Percentiles rank a stretch among this genome's conserved stretches.
Conservation (phyloP, 2,329 filamentous ascomycete species). For the Colletotrichum sp. region DNA sequence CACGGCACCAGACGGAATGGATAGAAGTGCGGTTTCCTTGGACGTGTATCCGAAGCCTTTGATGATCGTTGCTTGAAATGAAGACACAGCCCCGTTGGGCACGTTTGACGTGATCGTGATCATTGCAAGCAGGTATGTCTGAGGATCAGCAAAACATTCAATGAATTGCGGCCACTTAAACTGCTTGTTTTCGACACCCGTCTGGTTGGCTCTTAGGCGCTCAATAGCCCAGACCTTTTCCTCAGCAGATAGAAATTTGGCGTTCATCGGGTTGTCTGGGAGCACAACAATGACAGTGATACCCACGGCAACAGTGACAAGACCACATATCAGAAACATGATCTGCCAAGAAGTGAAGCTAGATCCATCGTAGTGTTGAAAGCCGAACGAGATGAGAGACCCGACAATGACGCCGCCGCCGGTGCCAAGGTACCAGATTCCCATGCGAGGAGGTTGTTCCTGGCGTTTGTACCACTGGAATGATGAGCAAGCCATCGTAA, state of each 20-base stretch:
- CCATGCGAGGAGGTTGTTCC: constrained; percentile 68
- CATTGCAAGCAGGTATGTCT: constrained; percentile 63
- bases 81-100: constrained; percentile 67
- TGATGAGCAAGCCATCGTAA: neutral
- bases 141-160: constrained; percentile 52
- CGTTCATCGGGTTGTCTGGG: constrained; percentile 59
- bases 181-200: constrained; percentile 75
- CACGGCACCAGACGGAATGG: constrained; percentile 70
- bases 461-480: constrained; percentile 46
- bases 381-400: constrained; percentile 58
- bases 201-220: constrained; percentile 75
- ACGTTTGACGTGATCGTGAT: constrained; percentile 68
- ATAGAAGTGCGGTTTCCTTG: constrained; percentile 63
- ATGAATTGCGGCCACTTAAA: constrained; percentile 72
- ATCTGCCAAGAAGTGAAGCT: constrained; percentile 43
- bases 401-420: constrained; percentile 63
- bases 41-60: constrained; percentile 66
- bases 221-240: constrained; percentile 75
- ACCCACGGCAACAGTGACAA: constrained; percentile 62
- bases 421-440: constrained; percentile 70
- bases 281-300: constrained; percentile 65
- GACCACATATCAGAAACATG: constrained; percentile 67
- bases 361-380: constrained; percentile 53
- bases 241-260: constrained; percentile 60
- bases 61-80: constrained; percentile 69